Percentiles rank a stretch among this genome's conserved stretches.
Evolutionary conservation across 768 basidiomycete species (phyloP).

Genomic region (Pleurotus citrinopileatus): DNA sequence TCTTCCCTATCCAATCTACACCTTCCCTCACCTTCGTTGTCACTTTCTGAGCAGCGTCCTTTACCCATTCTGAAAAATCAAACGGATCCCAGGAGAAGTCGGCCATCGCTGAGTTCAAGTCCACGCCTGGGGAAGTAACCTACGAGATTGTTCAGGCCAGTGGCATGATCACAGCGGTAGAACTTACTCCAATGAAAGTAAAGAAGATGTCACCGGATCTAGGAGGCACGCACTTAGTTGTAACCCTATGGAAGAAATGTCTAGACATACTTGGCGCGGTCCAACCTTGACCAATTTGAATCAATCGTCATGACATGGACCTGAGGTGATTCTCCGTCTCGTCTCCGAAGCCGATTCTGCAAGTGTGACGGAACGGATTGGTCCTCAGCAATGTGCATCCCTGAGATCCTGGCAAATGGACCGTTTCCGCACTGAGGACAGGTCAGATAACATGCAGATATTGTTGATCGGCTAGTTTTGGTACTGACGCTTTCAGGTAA

Average conservation of each 20-base stretch:
- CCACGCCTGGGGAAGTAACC: neutral
- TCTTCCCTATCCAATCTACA: neutral
- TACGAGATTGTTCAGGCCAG: neutral
- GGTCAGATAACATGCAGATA: neutral
- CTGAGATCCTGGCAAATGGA: neutral
- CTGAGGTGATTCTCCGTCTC: neutral
- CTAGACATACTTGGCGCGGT: neutral
- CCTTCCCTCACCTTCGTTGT: neutral
- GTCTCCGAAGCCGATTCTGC: neutral
- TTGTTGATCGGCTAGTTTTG: neutral
- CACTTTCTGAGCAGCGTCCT: neutral
- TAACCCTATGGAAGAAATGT: neutral
- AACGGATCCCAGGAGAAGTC: neutral
- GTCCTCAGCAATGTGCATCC: neutral
- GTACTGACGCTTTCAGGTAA: slow-evolving; percentile 46
- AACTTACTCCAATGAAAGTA: neutral
- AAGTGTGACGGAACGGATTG: neutral
- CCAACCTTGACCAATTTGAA: neutral
- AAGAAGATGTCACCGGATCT: neutral
- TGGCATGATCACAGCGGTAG: too few relatives aligned
- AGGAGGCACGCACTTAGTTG: neutral
- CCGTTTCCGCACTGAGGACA: neutral
- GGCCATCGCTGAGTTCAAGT: neutral
- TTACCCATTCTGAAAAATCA: neutral
- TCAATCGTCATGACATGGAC: neutral